phyloP scores from a whole-genome alignment of 1,284 basidiomycete species.

The Pascua guehoae region DNA sequence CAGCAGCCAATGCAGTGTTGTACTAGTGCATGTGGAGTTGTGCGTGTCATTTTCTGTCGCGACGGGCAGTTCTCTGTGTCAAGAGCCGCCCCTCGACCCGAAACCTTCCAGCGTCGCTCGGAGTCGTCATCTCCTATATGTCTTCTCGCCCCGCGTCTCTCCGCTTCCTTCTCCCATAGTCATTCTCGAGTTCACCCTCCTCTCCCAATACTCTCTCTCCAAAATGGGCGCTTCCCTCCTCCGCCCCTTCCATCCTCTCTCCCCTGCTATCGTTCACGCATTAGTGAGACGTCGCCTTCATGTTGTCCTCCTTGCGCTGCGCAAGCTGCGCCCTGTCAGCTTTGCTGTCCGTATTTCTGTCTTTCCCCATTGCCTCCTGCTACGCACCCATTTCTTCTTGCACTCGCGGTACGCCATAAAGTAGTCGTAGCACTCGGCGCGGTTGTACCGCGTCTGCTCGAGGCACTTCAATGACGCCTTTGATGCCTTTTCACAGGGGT shows the following conservation, averaged over 20 bases:
- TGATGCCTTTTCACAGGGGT: slow-evolving; percentile 45
- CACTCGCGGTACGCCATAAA: slow-evolving; percentile 49
- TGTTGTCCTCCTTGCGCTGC: slow-evolving; percentile 6
- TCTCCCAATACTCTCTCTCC: too few relatives aligned
- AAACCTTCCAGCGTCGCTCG: background rate
- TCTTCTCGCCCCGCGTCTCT: too few relatives aligned
- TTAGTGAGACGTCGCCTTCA: too few relatives aligned
- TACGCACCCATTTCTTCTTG: slow-evolving; percentile 46
- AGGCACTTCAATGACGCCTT: slow-evolving; percentile 47
- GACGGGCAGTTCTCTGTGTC: background rate
- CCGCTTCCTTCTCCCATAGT: too few relatives aligned
- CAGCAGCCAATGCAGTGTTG: slow-evolving; percentile 4
- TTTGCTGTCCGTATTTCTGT: background rate
- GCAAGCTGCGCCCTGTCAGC: slow-evolving; percentile 6
- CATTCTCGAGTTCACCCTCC: too few relatives aligned
- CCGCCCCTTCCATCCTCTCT: background rate
- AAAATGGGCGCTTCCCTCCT: too few relatives aligned
- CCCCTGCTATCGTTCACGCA: background rate
- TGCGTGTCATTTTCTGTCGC: background rate
- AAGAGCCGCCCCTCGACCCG: too few relatives aligned
- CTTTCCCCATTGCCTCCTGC: background rate
- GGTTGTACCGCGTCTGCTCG: slow-evolving; percentile 48
- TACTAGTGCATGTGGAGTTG: slow-evolving; percentile 7
- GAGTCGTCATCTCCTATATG: background rate
- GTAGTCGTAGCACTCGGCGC: slow-evolving; percentile 47